Evolutionary conservation across 1,284 basidiomycete species (phyloP), one percentile per base, ranked within the genome.

Genomic region (Kwoniella shivajii): DNA sequence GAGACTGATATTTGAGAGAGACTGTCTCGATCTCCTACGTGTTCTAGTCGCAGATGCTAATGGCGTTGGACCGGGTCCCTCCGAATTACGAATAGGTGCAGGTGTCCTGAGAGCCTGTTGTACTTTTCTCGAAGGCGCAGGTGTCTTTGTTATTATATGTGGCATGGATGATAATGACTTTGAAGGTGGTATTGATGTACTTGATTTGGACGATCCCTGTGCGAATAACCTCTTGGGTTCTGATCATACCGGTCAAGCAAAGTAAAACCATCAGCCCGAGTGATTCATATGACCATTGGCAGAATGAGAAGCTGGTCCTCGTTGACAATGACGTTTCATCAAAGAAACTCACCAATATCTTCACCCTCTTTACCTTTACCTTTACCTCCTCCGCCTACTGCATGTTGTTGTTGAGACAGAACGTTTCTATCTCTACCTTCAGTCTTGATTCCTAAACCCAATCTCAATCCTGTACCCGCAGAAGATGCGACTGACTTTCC

Each of bases 1-100:
- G 2, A 54, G 49, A n/a, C 42, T 37, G 7, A 51, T 50, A 36
- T 27, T 52, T 3, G 47, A 43, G 18, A 68, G 37, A 2, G 57
- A 61, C 36, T 65, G 63, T 31, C 66, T 49, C 2, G 69, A 72
- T 37, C 65, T 26, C 14, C 72, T 60, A 13, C 73, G 59, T 3
- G 63, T 62, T 26, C 71, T 60, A 20, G 68, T 63, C 0, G 74
- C 74, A 3, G 68, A 71, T 7, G 74, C 73, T 2, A 76, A 55
- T 2, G 74, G 73, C 1, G 69, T 67, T 1, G 71, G 66, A 1
- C 61, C 57, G 3, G 68, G 64, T 29, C 39, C 51, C 3, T 36
- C 6, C 10, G 29, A 18, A 14, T 24, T 20, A 16, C 30, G 22
- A 2, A 26, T 29, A 51, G 45, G 47, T 38, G 39, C 66, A 14